Percentiles rank a stretch among this genome's conserved stretches.
phyloP scores from a whole-genome alignment of 2,329 filamentous ascomycete species.

The Colletotrichum sp. region DNA sequence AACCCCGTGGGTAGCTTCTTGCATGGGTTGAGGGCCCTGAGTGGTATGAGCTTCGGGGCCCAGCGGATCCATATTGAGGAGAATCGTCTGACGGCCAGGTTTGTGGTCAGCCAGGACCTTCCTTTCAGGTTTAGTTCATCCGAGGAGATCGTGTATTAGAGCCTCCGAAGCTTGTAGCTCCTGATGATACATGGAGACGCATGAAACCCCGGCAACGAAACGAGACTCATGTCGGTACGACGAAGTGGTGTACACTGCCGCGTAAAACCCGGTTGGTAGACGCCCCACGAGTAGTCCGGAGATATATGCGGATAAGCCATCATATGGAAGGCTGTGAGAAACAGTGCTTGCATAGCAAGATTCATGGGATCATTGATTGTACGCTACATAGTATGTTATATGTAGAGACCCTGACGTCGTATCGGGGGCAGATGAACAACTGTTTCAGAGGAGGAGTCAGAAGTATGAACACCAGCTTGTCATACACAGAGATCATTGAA shows the following conservation, averaged over 20 bases:
- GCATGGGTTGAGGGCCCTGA: background rate
- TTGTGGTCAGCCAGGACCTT: background rate
- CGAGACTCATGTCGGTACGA: background rate
- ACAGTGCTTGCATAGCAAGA: too few relatives aligned
- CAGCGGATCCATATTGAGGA: background rate
- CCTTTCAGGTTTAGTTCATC: background rate
- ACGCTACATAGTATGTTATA: too few relatives aligned
- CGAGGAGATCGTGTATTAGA: background rate
- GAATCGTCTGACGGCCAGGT: background rate
- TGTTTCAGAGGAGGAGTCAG: too few relatives aligned
- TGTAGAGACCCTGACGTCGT: too few relatives aligned
- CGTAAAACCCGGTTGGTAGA: background rate
- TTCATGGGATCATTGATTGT: too few relatives aligned
- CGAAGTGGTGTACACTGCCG: background rate
- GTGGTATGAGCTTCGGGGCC: background rate
- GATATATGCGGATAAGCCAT: background rate
- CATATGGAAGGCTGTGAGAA: too few relatives aligned
- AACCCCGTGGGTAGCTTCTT: background rate
- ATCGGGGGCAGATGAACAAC: too few relatives aligned
- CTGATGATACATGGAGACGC: background rate
- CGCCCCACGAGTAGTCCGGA: rapidly evolving
- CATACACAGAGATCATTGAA: too few relatives aligned
- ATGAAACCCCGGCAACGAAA: background rate
- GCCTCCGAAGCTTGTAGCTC: background rate
- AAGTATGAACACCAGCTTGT: too few relatives aligned